phyloP scores from a whole-genome alignment of 2,329 filamentous ascomycete species.

The Fusarium sororula region DNA sequence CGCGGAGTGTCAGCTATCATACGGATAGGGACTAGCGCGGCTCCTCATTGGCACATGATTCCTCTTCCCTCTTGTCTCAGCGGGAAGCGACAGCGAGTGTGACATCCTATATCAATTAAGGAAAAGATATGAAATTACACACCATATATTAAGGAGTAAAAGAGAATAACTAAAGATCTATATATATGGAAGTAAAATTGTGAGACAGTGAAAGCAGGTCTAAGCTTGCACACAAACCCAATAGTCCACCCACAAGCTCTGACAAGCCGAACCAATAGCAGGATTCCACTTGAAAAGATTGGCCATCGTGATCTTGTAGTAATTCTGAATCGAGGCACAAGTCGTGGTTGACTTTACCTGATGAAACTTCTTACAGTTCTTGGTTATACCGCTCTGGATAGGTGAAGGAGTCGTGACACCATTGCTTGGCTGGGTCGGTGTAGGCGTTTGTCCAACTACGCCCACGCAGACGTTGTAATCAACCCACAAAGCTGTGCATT shows the following conservation, averaged over 20 bases:
- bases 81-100: background rate
- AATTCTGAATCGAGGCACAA: background rate
- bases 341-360: background rate
- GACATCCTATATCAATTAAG: background rate
- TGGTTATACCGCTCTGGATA: background rate
- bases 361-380: background rate
- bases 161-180: too few species aligned
- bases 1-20: background rate
- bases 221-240: background rate
- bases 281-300: constrained; percentile 14
- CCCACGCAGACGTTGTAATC: background rate
- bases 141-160: too few species aligned
- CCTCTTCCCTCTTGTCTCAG: background rate
- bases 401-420: background rate
- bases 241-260: background rate
- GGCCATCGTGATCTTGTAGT: constrained; percentile 8
- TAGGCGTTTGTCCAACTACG: background rate
- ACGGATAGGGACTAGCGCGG: background rate
- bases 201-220: background rate
- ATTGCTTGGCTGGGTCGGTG: background rate
- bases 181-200: too few species aligned
- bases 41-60: background rate
- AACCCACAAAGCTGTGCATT: background rate
- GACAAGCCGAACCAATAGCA: background rate
- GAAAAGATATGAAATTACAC: background rate